phyloP scores from a whole-genome alignment of 2,329 filamentous ascomycete species.

The Paradendryphiella salina region DNA sequence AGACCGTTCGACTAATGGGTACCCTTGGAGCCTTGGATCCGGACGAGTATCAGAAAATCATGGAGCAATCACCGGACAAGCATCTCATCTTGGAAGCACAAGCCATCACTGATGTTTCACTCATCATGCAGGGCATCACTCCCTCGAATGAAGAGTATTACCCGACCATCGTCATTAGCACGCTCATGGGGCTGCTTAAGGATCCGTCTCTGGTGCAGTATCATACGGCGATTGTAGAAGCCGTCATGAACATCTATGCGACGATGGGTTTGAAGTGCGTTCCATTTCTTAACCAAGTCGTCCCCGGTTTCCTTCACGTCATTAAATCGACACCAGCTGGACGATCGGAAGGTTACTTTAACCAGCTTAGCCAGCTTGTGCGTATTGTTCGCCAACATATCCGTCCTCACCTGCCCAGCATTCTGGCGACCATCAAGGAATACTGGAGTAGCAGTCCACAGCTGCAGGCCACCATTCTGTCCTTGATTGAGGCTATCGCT shows the following conservation, averaged over 20 bases:
- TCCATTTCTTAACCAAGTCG: conserved; percentile 88
- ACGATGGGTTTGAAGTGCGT: conserved; percentile 96
- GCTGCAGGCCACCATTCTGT: conserved; percentile 87
- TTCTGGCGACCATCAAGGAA: conserved; percentile 82
- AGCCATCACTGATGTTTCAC: conserved; percentile 83
- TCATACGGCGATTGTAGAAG: conserved; percentile 92
- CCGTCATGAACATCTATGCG: conserved; percentile 98
- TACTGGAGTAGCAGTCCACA: conserved; percentile 84
- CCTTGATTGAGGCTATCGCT: conserved; percentile 90
- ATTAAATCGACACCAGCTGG: conserved; percentile 78
- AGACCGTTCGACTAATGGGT: conserved; percentile 95
- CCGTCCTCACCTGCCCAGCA: conserved; percentile 82
- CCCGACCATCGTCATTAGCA: conserved; percentile 96
- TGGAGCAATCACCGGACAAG: conserved; percentile 82
- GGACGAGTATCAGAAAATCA: conserved; percentile 93
- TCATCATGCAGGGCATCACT: conserved; percentile 97
- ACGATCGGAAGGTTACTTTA: conserved; percentile 93
- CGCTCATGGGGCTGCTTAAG: conserved; percentile 86
- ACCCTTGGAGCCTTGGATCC: conserved; percentile 94
- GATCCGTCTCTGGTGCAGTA: conserved; percentile 88
- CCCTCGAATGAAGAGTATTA: conserved; percentile 99
- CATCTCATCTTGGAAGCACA: conserved; percentile 70
- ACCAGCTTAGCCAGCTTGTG: conserved; percentile 89
- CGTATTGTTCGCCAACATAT: conserved; percentile 97
- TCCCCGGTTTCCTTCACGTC: conserved; percentile 89